Evolutionary conservation across 176 grass and related monocot genomes (phyloP).

Genomic region (Chloris gayana): DNA sequence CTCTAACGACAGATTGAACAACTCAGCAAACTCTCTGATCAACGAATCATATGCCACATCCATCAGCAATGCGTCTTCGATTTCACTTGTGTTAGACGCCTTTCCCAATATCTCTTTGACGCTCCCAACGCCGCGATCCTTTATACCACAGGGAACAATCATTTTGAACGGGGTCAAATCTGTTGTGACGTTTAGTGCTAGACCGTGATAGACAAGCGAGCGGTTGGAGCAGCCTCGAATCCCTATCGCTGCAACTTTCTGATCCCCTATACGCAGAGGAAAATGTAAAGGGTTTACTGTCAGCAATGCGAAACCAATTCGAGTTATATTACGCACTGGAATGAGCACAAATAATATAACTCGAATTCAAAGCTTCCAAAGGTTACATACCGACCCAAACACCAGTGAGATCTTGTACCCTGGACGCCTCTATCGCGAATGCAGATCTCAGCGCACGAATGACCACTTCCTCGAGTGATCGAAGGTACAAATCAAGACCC

Average conservation of each 20-base stretch:
- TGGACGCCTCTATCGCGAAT: slow-evolving; percentile 70
- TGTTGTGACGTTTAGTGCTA: slow-evolving; percentile 77
- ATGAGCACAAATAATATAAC: background rate
- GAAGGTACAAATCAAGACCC: slow-evolving; percentile 81
- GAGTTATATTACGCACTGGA: background rate
- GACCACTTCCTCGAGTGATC: slow-evolving; percentile 84
- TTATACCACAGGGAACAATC: slow-evolving; percentile 74
- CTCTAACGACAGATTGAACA: slow-evolving; percentile 65
- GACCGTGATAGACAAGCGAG: slow-evolving; percentile 64
- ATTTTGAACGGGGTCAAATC: slow-evolving; percentile 58
- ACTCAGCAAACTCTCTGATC: slow-evolving; percentile 64
- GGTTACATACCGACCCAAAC: slow-evolving; percentile 82
- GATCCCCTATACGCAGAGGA: slow-evolving; percentile 43
- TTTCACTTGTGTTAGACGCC: slow-evolving; percentile 1
- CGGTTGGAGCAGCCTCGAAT: slow-evolving; percentile 34
- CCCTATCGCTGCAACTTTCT: slow-evolving; percentile 80
- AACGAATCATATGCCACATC: slow-evolving; percentile 57
- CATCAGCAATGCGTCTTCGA: slow-evolving; percentile 46
- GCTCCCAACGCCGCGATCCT: slow-evolving; percentile 46
- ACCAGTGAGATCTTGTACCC: slow-evolving; percentile 61
- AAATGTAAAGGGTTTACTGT: slow-evolving; percentile 8
- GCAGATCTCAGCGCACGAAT: slow-evolving; percentile 64
- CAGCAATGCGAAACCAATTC: no score
- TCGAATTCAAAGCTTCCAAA: background rate
- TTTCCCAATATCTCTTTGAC: slow-evolving; percentile 57